A percentile compares a stretch with the other conserved stretches of the same genome.
phyloP scores from a whole-genome alignment of 495 filamentous ascomycete genomes.

The Aspergillus heteromorphus region DNA sequence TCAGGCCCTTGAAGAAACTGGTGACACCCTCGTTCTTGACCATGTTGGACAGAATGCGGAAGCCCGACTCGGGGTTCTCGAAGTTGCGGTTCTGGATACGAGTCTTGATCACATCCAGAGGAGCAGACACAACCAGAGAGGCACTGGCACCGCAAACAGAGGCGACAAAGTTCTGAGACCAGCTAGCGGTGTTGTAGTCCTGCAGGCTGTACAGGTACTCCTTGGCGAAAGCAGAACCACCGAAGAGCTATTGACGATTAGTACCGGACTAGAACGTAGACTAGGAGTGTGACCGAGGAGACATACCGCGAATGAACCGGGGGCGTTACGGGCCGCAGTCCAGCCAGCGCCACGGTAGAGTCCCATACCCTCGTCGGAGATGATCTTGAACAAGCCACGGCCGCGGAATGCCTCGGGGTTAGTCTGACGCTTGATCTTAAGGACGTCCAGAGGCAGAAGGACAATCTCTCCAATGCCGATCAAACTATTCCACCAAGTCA shows the following conservation, averaged over 20 bases:
- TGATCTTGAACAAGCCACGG: slow-evolving; percentile 82
- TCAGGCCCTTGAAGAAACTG: slow-evolving; percentile 96
- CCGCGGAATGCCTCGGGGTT: slow-evolving; percentile 98
- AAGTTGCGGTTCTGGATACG: slow-evolving; percentile 99
- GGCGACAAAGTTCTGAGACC: slow-evolving; percentile 95
- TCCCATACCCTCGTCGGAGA: slow-evolving; percentile 91
- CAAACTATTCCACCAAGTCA: slow-evolving; percentile 49
- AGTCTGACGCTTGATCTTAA: slow-evolving; percentile 99
- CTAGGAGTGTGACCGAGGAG: not conserved
- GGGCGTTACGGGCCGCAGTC: slow-evolving; percentile 96
- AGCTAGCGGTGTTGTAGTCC: slow-evolving; percentile 94
- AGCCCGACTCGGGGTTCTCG: slow-evolving; percentile 90
- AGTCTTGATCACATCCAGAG: slow-evolving; percentile 98
- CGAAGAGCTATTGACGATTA: slow-evolving; percentile 69
- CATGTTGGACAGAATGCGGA: slow-evolving; percentile 89
- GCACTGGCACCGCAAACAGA: slow-evolving; percentile 91
- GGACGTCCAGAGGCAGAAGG: slow-evolving; percentile 87
- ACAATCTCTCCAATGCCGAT: slow-evolving; percentile 98
- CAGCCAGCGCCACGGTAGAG: slow-evolving; percentile 95
- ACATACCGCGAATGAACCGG: slow-evolving; percentile 91
- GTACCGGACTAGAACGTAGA: slow-evolving; percentile 8
- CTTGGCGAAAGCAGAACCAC: slow-evolving; percentile 96
- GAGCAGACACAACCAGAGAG: slow-evolving; percentile 87
- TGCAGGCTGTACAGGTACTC: slow-evolving; percentile 80
- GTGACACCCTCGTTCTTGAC: slow-evolving; percentile 74